A percentile compares a stretch with the other conserved stretches of the same genome.
Conservation (phyloP, 1,139 yeast genomes). For the Magnusiomyces clavatus region DNA sequence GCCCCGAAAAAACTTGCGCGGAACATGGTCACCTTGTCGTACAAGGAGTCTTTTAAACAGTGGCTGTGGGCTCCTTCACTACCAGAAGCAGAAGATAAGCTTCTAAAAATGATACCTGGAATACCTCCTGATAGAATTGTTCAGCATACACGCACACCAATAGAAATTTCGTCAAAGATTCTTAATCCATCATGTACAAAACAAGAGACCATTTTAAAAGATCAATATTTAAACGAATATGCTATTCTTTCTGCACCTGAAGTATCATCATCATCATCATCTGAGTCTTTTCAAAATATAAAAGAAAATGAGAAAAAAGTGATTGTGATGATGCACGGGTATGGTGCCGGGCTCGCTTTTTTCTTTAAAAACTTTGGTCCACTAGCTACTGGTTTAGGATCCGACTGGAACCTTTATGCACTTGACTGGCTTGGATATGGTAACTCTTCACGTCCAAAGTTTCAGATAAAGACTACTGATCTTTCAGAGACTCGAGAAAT, state of each 20-base stretch:
- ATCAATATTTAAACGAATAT: not conserved
- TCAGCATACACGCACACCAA: constrained; percentile 9
- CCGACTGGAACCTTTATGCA: constrained; percentile 43
- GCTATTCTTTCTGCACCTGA: not conserved
- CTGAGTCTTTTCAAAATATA: constrained; percentile 11
- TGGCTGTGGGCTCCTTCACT: constrained; percentile 37
- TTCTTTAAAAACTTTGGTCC: constrained; percentile 64
- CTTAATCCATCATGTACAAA: not conserved
- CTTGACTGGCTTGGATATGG: constrained; percentile 79
- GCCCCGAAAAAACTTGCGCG: not conserved
- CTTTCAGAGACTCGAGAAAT: constrained; percentile 23
- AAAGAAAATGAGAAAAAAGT: constrained; percentile 27
- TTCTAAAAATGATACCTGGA: constrained; percentile 41
- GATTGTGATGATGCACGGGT: constrained; percentile 72
- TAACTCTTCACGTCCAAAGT: constrained; percentile 54
- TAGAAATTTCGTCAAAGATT: constrained; percentile 2
- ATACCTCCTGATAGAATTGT: constrained; percentile 42
- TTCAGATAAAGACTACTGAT: constrained; percentile 28
- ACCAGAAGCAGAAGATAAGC: constrained; percentile 34
- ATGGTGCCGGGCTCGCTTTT: constrained; percentile 77
- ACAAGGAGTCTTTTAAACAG: constrained; percentile 35
- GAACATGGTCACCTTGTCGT: constrained; percentile 19
- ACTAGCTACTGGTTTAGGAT: constrained; percentile 26
- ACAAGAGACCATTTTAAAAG: too few relatives aligned
- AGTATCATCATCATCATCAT: not conserved